phyloP scores from a whole-genome alignment of 1,139 yeast genomes.

The Yueomyces sp. region DNA sequence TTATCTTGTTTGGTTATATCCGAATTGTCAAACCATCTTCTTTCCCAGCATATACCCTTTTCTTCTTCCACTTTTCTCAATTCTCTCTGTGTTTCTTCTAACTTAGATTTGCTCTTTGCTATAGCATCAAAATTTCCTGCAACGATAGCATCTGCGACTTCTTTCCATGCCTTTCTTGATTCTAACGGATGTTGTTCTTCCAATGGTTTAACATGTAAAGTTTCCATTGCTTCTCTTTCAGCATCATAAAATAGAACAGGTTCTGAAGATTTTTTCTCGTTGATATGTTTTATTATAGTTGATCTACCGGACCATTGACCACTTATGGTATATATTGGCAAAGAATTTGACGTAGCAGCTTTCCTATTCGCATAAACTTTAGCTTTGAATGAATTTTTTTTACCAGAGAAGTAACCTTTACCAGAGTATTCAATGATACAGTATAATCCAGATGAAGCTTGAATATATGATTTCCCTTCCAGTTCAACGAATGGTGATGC shows the following conservation, averaged over 20 bases:
- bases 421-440: constrained; percentile 76
- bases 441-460: constrained; percentile 64
- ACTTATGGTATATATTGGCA: constrained; percentile 60
- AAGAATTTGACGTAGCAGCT: constrained; percentile 36
- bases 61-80: constrained; percentile 60
- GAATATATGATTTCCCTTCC: constrained; percentile 75
- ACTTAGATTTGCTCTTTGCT: constrained; percentile 55
- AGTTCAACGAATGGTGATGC: constrained; percentile 87
- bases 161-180: constrained; percentile 72
- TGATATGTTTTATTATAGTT: constrained; percentile 25
- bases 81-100: constrained; percentile 78
- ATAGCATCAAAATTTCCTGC: constrained; percentile 62
- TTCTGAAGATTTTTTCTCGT: constrained; percentile 9
- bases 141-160: constrained; percentile 79
- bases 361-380: constrained; percentile 48
- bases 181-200: constrained; percentile 68
- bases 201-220: constrained; percentile 59
- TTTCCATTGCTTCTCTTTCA: constrained; percentile 34
- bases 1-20: constrained; percentile 27
- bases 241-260: constrained; percentile 64
- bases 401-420: constrained; percentile 92
- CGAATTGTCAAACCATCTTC: constrained; percentile 62
- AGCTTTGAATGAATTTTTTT: constrained; percentile 85
- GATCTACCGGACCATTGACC: constrained; percentile 93
- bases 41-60: constrained; percentile 51